Base-by-base conservation (phyloP, 2,329 filamentous ascomycete genomes). In the Stachybotrys elegans region DNA sequence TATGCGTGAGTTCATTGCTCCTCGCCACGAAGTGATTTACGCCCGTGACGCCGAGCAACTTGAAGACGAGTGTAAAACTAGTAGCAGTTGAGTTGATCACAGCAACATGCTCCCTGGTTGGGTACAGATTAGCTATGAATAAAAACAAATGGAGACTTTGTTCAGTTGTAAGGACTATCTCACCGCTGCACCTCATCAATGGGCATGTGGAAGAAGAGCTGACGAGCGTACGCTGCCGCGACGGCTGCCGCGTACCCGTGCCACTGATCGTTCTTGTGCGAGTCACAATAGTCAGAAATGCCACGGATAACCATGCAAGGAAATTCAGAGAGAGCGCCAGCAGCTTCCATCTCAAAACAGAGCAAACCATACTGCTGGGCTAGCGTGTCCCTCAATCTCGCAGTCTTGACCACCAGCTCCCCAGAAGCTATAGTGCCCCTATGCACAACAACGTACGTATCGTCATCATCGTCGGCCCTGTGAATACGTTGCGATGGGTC, bases 251-350 rank as follows among this genome's bases (percentile, higher is more conserved):
- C 37, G n/a, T 6, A 40, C 6, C 22, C 22, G n/a, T 40, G 37
- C 37, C 37, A 40, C 17, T 25, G 20, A 16, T 40, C 21, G 22
- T 40, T 23, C 37, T 40, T 40, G 37, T 40, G 21, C 5, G 37
- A 40, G 17, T 40, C 37, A 22, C 37, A 23, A 16, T 40, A 40
- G 37, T 40, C 37, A n/a, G 17, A 40, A 12, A 40, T 40, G 11
- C 37, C 37, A 6, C 37, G 37, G 17, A 40, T 25, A 8, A 40
- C 37, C 14, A 40, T 7, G 22, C 37, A 40, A 6, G 37, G 37
- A 23, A 40, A 25, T 8, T 40, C 22, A 22, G 19, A n/a, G 7
- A 40, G 19, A 8, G 22, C 5, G 19, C 37, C 37, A 16, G 37
- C 21, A 6, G 37, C 37, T 22, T 40, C 37, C 37, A 40, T 40